These are phyloP conservation scores for Cichorium intybus DNA, from an alignment of 140 eudicot genomes.

Conservation along the genomic window DNA sequence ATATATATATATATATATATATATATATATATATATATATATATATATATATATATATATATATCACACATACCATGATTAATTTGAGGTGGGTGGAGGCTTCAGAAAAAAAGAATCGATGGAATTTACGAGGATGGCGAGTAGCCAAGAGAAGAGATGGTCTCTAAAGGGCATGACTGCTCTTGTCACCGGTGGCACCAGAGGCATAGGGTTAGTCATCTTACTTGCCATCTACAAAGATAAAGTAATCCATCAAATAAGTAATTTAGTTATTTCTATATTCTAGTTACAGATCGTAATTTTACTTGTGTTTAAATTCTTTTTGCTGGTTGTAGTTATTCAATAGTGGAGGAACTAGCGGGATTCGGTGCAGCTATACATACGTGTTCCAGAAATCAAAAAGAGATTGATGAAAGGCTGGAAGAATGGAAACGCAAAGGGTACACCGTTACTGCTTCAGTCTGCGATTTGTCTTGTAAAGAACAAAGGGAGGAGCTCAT, in stretches of 20 bases:
- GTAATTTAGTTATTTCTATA: not conserved
- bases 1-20: no score
- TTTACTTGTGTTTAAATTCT: not conserved
- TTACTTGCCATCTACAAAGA: not conserved
- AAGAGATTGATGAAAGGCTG: constrained; percentile 45
- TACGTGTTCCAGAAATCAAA: constrained; percentile 58
- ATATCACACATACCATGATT: not conserved
- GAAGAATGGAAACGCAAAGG: constrained; percentile 57
- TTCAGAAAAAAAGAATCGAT: not conserved
- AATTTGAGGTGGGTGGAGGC: not conserved
- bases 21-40: no score
- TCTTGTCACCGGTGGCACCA: constrained; percentile 61
- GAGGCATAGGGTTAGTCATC: constrained; percentile 50
- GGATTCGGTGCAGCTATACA: constrained; percentile 54
- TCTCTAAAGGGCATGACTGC: constrained; percentile 60
- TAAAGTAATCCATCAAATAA: not conserved
- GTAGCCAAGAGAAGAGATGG: constrained; percentile 43
- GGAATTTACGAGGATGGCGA: constrained; percentile 5
- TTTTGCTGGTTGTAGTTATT: constrained; percentile 34
- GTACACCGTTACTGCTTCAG: constrained; percentile 49
- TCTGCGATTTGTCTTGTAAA: constrained; percentile 48
- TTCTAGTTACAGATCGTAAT: not conserved
- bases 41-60: no score
- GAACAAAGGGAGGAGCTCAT: constrained; percentile 53
- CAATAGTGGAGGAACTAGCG: constrained; percentile 71